Evolutionary conservation across 805 yeast genomes (phyloP).

Genomic region (Yarrowia sp.): DNA sequence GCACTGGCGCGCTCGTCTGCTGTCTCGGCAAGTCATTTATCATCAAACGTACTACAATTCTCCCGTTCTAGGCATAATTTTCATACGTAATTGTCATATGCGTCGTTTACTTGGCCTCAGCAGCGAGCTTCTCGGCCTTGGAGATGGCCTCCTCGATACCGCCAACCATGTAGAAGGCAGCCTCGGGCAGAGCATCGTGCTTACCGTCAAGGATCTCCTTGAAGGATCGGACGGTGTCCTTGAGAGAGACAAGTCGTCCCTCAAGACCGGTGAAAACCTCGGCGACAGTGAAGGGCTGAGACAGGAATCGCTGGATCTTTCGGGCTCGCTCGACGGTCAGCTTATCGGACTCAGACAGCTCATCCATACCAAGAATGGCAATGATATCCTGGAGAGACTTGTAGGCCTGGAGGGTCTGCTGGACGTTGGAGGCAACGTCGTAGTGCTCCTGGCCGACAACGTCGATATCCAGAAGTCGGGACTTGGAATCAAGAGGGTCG

Average conservation of each 20-base stretch:
- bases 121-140: conserved; percentile 98
- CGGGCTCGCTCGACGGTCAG: conserved; percentile 99
- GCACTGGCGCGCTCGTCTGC: too few species aligned
- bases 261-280: conserved; percentile 99
- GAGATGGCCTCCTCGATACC: conserved; percentile 98
- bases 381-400: conserved; percentile 99
- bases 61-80: conserved; percentile 24
- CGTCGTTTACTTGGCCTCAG: conserved; percentile 49
- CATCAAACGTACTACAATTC: conserved; percentile 19
- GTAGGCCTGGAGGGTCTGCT: conserved; percentile 99
- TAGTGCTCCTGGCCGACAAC: conserved; percentile 99
- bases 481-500: conserved; percentile 99
- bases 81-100: conserved; percentile 29
- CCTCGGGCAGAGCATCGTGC: conserved; percentile 98
- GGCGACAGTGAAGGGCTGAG: conserved; percentile 99
- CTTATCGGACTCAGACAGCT: conserved; percentile 97
- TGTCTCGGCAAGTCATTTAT: neutral
- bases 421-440: conserved; percentile 89
- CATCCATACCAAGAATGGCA: conserved; percentile 99
- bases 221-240: conserved; percentile 93
- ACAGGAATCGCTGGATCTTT: conserved; percentile 99
- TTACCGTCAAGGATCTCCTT: conserved; percentile 97
- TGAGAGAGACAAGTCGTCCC: conserved; percentile 95
- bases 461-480: conserved; percentile 94
- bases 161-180: conserved; percentile 99